A percentile compares a stretch with the other conserved stretches of the same genome.
phyloP scores from a whole-genome alignment of 2,329 filamentous ascomycete species.

The Thelonectria discophora region DNA sequence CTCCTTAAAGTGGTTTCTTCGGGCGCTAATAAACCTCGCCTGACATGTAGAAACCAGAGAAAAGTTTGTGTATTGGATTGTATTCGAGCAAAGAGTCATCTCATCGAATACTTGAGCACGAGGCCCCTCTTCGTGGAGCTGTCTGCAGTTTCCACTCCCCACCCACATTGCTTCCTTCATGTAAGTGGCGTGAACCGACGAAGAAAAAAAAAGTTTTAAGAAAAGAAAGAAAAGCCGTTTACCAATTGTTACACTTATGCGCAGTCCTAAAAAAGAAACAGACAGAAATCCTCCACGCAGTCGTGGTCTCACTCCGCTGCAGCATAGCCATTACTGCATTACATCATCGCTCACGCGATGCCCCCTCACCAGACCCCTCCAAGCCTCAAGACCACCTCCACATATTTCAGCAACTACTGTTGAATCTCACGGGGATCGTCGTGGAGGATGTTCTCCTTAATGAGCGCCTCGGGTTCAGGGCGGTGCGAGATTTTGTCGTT shows the following conservation, averaged over 20 bases:
- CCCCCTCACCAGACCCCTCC: slow-evolving; percentile 49
- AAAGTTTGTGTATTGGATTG: too few species aligned
- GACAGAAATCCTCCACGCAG: background rate
- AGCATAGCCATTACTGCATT: slow-evolving; percentile 25
- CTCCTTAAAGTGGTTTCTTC: too few species aligned
- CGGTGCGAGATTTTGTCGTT: slow-evolving; percentile 87
- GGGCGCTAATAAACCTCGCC: too few species aligned
- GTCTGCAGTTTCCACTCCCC: too few species aligned
- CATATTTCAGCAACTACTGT: slow-evolving; percentile 65
- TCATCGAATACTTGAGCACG: too few species aligned
- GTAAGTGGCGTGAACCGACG: too few species aligned
- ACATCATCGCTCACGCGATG: slow-evolving; percentile 53
- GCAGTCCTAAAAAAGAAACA: background rate
- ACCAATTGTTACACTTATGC: slow-evolving; percentile 3
- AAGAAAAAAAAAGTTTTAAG: too few species aligned
- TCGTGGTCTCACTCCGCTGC: background rate
- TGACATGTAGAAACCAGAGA: too few species aligned
- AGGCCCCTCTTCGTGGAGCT: too few species aligned
- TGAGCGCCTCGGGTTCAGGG: slow-evolving; percentile 77
- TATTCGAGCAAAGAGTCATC: too few species aligned
- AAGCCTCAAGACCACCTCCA: slow-evolving; percentile 59
- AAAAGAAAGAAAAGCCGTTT: slow-evolving; percentile 6
- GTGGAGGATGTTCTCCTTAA: slow-evolving; percentile 81
- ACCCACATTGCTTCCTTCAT: too few species aligned
- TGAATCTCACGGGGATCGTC: slow-evolving; percentile 67